Evolutionary conservation across 2,329 filamentous ascomycete genomes (phyloP), one percentile per base, ranked within the genome.

Genomic region (Arachnopeziza araneosa): DNA sequence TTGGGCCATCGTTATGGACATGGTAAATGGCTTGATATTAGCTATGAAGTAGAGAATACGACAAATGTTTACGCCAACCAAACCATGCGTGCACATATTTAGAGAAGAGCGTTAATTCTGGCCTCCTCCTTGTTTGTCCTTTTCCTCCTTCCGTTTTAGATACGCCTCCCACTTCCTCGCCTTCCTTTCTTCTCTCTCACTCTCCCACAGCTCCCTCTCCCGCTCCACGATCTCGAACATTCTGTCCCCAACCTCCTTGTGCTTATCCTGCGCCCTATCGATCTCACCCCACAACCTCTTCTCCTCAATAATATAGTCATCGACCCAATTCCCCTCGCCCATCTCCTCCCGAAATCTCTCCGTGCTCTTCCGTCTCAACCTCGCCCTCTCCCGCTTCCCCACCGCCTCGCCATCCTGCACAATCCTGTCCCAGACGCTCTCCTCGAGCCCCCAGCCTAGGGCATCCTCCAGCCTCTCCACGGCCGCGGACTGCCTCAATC

Each of bases 211-310:
- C 60, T 70, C 71, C 57, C 67, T 76, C 72, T 84, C 81, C 65
- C 74, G 61, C 58, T 80, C 76, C 24, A 82, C 73, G 61, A 83
- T 76, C 30, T 61, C 69, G 63, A 76, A 71, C 77, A 83, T 79
- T 68, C 68, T 75, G 52, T 65, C 68, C 5, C 74, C 63, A 75
- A 70, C 17, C 56, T 60, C 48, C 52, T 55, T 32, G 55, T 44
- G 10, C 36, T 44, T 44, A 44, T 7, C 17, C 36, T 44, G 36
- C 36, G 6, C 60, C 63, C 55, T 62, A 21, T 55, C 66, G 14
- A 60, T 50, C 32, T 44, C 17, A 44, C 6, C 55, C 9, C 6
- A 30, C 22, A 63, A 19, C 23, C 12, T 56, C 54, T 19, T 54
- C 48, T 44, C 36, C 17, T 36, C 48, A 22, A 58, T 8, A 3